Conservation (phyloP, 2,329 filamentous ascomycete species). For the Aspergillus terreus region DNA sequence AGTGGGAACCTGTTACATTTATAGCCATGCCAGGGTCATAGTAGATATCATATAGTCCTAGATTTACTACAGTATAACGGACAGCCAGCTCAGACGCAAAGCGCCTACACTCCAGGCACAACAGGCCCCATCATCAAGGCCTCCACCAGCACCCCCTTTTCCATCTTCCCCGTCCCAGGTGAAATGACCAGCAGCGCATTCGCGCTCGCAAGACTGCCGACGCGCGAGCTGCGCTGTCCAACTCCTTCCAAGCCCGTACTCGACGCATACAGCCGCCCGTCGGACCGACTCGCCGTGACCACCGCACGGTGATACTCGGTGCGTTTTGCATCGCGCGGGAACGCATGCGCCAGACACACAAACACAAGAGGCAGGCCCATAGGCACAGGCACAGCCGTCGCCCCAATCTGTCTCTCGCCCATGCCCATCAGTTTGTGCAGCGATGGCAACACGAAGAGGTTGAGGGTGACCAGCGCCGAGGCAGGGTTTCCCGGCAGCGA, state of each 20-base stretch:
- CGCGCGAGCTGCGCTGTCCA: slow-evolving; percentile 76
- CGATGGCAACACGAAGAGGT: slow-evolving; percentile 87
- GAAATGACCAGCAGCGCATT: slow-evolving; percentile 74
- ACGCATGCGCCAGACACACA: slow-evolving; percentile 68
- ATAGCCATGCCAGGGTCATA: too few species aligned
- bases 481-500: slow-evolving; percentile 92
- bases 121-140: slow-evolving; percentile 72
- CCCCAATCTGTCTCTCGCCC: slow-evolving; percentile 17
- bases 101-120: slow-evolving; percentile 17
- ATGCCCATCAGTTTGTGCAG: slow-evolving; percentile 74
- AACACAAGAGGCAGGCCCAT: slow-evolving; percentile 68
- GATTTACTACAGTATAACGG: too few species aligned
- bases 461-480: slow-evolving; percentile 85
- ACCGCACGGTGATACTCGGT: slow-evolving; percentile 89
- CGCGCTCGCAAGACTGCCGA: slow-evolving; percentile 82
- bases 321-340: slow-evolving; percentile 69
- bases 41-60: too few species aligned
- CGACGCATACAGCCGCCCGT: slow-evolving; percentile 67
- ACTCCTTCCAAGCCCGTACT: slow-evolving; percentile 68
- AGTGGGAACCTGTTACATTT: neutral
- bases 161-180: slow-evolving; percentile 50
- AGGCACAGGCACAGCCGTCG: slow-evolving; percentile 47
- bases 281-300: slow-evolving; percentile 57
- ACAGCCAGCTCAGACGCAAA: too few species aligned
- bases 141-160: slow-evolving; percentile 67